Base-by-base conservation (phyloP, 805 yeast species). In the Sugiyamaella marilandica region DNA sequence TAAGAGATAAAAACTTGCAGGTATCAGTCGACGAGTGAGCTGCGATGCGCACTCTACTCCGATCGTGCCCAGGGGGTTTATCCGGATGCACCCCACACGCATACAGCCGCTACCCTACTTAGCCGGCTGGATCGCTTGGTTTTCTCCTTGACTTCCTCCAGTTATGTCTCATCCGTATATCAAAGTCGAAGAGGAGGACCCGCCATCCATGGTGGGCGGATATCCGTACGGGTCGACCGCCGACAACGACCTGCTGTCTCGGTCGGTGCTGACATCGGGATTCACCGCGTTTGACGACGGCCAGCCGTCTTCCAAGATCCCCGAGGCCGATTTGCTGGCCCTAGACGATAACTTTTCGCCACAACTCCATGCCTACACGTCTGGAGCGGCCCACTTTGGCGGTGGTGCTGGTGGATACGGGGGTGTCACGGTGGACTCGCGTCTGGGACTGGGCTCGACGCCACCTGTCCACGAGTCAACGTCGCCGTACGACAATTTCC, bases 401-500 rank as follows among this genome's bases (percentile, higher is more conserved):
- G 7, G 29, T 24, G 9, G 44, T 43, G 41, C 36, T 33, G 21
- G 43, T 8, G 41, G 19, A 3, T 39, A 16, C 43, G 43, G 43
- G 16, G 39, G 39, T 5, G 21, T 5, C 9, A 19, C 21, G 5
- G 43, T 14, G 19, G 43, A 24, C 19, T 14, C 13, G 13, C 43
- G 43, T 5, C 19, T 39, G 24, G 43, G 11, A 2, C 41, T 45
- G 16, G 61, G 63, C 9, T 53, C 59, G 29, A 59, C 66, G 11
- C 63, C 67, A 19, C 64, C 67, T 1, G 48, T 62, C 8, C 60
- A 62, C 21, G 59, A 50, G 39, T 58, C 65, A 11, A 53, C 65
- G 31, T 62, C 67, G 10, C 67, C 69, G 21, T 63, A 64, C 49
- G 64, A 65, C 50, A 64, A 61, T 43, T 63, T 59, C 45, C 53